A percentile compares a stretch with the other conserved stretches of the same genome.
Evolutionary conservation across 306 rosid genomes (phyloP).

Genomic region (Prunus mira): DNA sequence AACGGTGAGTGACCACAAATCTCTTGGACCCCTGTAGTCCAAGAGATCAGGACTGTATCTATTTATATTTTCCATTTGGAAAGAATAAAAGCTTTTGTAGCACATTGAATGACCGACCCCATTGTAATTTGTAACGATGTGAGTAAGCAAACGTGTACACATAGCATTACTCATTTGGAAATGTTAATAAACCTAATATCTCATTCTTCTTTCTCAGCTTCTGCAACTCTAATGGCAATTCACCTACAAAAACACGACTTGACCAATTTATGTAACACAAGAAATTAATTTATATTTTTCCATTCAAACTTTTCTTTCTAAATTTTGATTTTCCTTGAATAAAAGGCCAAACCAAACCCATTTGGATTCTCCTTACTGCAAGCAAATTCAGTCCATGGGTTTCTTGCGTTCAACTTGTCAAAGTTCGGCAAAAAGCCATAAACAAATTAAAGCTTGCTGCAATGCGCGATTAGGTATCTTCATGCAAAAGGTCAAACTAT

Average conservation of each 20-base stretch:
- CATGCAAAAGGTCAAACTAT: constrained; percentile 39
- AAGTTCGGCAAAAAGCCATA: constrained; percentile 62
- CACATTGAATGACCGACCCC: neutral
- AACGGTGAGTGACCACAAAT: no score
- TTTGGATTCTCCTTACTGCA: constrained; percentile 24
- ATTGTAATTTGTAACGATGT: neutral
- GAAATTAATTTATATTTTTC: constrained; percentile 18
- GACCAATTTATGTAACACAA: constrained; percentile 1
- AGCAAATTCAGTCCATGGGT: constrained; percentile 30
- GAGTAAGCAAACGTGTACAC: neutral
- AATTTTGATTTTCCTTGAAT: neutral
- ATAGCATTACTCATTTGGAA: neutral
- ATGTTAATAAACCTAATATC: neutral
- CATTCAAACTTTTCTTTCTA: constrained; percentile 9
- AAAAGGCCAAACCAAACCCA: constrained; percentile 29
- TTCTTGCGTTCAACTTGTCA: constrained; percentile 46
- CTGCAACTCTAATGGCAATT: constrained; percentile 39
- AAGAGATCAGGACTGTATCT: no score
- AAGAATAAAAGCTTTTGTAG: neutral
- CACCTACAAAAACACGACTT: constrained; percentile 42
- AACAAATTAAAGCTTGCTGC: constrained; percentile 27
- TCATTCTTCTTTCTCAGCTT: constrained; percentile 8
- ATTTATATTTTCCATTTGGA: no score
- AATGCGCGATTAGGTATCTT: constrained; percentile 46
- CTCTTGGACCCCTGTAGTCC: no score